Evolutionary conservation across 768 basidiomycete species (phyloP).

Genomic region (Rhodotorula diobovata): DNA sequence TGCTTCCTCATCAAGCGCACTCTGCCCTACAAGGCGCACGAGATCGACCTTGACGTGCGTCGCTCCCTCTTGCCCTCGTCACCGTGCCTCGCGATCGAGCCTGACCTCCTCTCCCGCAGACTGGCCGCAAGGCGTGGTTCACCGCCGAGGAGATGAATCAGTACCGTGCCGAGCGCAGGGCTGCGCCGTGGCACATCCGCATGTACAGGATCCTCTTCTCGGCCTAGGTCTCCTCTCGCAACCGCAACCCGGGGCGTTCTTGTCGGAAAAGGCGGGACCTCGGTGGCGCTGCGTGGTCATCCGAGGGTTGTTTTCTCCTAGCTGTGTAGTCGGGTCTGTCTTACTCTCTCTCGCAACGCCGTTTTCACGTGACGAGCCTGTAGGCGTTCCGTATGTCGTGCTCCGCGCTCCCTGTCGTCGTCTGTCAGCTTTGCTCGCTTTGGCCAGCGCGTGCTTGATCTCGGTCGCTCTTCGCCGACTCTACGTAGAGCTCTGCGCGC

Average conservation of each 20-base stretch:
- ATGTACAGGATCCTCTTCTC: conserved; percentile 36
- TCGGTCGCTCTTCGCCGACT: too few species aligned
- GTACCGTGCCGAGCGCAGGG: conserved; percentile 34
- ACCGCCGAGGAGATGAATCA: conserved; percentile 40
- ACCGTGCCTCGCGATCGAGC: not conserved
- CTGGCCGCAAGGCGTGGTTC: conserved; percentile 41
- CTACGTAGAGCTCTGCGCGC: too few species aligned
- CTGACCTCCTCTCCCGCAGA: conserved; percentile 18
- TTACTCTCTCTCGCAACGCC: not conserved
- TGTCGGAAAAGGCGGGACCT: not conserved
- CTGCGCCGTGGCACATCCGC: conserved; percentile 28
- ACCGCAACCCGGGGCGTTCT: not conserved
- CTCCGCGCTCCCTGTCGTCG: too few species aligned
- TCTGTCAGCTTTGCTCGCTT: too few species aligned
- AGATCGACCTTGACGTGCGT: conserved; percentile 41
- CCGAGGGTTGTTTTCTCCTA: not conserved
- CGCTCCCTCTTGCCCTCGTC: not conserved
- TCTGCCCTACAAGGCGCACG: conserved; percentile 28
- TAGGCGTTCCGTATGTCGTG: too few species aligned
- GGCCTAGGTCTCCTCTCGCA: not conserved
- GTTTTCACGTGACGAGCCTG: not conserved
- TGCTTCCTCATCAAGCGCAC: conserved; percentile 40
- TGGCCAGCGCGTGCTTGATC: too few species aligned
- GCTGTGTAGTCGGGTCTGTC: too few species aligned
- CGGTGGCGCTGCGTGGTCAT: not conserved